These are phyloP conservation scores for Globomyces sp. DNA, from an alignment of 371 early-diverging fungal species.

Conservation along the genomic window DNA sequence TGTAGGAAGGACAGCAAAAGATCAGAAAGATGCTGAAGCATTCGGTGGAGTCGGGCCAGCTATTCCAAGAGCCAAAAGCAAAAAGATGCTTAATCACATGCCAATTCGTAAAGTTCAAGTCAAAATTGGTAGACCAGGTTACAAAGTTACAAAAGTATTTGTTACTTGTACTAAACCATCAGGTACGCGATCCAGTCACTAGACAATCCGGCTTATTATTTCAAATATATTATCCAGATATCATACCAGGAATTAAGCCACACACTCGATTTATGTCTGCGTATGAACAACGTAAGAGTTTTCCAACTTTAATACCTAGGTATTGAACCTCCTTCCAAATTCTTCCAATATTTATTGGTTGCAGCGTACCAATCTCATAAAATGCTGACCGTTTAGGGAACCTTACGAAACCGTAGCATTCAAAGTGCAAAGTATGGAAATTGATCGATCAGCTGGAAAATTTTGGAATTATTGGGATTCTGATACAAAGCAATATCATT, in stretches of 20 bases:
- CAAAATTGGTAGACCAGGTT: conserved; percentile 98
- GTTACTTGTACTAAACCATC: conserved; percentile 85
- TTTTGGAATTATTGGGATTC: conserved; percentile 95
- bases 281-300: conserved; percentile 81
- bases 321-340: conserved; percentile 79
- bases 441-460: conserved; percentile 79
- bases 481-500: conserved; percentile 80
- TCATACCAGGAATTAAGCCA: conserved; percentile 59
- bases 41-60: conserved; percentile 39
- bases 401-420: conserved; percentile 96
- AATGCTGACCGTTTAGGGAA: conserved; percentile 42
- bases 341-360: conserved; percentile 88
- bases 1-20: conserved; percentile 74
- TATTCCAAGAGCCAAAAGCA: background rate
- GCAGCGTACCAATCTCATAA: conserved; percentile 57
- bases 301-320: too few relatives aligned
- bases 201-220: conserved; percentile 89
- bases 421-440: conserved; percentile 89
- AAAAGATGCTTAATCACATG: conserved; percentile 30
- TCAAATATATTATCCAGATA: conserved; percentile 92
- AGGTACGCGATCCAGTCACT: conserved; percentile 85
- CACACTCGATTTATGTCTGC: conserved; percentile 97
- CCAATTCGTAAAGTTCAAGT: conserved; percentile 43
- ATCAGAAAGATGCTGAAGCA: conserved; percentile 68
- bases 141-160: conserved; percentile 87